Conservation (phyloP, 2,329 filamentous ascomycete species). For the Aspergillus brunneoviolaceus region DNA sequence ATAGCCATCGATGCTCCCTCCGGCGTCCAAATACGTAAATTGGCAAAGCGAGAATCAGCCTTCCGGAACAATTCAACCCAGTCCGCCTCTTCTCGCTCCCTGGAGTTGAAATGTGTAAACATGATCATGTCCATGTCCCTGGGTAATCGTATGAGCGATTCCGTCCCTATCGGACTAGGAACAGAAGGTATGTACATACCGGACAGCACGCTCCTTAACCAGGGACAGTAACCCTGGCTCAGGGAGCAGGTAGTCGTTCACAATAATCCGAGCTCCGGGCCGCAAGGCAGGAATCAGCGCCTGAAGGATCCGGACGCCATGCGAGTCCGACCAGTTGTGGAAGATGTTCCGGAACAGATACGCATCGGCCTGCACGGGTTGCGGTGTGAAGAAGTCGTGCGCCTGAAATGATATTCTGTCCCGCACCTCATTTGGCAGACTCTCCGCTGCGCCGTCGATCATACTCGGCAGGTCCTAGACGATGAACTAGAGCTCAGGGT, state of each 20-base stretch:
- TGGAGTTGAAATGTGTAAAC: neutral
- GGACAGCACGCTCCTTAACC: neutral
- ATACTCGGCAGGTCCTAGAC: neutral
- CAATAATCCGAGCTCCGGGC: neutral
- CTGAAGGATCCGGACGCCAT: neutral
- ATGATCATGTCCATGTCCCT: neutral
- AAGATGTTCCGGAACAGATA: slow-evolving; percentile 5
- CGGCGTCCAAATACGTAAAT: no score
- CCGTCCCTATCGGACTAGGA: no score
- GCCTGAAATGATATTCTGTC: neutral
- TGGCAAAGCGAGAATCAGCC: neutral
- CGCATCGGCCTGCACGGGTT: neutral
- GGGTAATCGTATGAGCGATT: no score
- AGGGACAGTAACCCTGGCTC: neutral
- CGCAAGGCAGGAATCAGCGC: neutral
- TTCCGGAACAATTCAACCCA: neutral
- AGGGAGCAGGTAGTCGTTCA: neutral
- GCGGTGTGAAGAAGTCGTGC: slow-evolving; percentile 6
- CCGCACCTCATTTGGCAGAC: neutral
- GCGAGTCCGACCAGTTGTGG: slow-evolving; percentile 3
- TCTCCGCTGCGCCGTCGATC: neutral
- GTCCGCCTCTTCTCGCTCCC: neutral
- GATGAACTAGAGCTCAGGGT: neutral
- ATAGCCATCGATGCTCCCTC: no score
- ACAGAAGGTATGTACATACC: no score